Percentiles rank a stretch among this genome's conserved stretches.
Conservation (phyloP, 768 basidiomycete species). For the Lactarius deliciosus region DNA sequence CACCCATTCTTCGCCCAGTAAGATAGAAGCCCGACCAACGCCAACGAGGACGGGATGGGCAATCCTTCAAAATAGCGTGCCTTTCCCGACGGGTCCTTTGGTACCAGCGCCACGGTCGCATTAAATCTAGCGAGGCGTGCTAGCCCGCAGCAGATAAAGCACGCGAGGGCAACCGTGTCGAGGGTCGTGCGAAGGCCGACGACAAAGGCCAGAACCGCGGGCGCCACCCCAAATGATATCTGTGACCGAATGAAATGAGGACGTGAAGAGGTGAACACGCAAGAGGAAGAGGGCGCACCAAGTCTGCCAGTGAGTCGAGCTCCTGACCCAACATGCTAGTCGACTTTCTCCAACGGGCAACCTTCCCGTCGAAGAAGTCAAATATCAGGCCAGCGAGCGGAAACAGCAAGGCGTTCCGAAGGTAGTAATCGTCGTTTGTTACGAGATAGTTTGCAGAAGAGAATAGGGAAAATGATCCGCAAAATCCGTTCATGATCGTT, state of each 20-base stretch:
- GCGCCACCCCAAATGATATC: slow-evolving; percentile 98
- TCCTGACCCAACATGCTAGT: slow-evolving; percentile 97
- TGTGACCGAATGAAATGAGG: slow-evolving; percentile 35
- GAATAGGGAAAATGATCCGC: slow-evolving; percentile 94
- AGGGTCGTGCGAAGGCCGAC: slow-evolving; percentile 89
- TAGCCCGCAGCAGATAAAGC: slow-evolving; percentile 94
- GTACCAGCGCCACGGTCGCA: slow-evolving; percentile 92
- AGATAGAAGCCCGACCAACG: slow-evolving; percentile 72
- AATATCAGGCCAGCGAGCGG: slow-evolving; percentile 96
- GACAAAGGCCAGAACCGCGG: slow-evolving; percentile 87
- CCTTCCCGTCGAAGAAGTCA: slow-evolving; percentile 97
- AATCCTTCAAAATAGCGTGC: slow-evolving; percentile 96
- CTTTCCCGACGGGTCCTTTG: slow-evolving; percentile 85
- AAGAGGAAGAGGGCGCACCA: slow-evolving; percentile 52
- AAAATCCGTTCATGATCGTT: slow-evolving; percentile 98
- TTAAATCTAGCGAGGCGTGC: slow-evolving; percentile 98
- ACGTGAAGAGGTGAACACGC: slow-evolving; percentile 17
- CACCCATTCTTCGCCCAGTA: slow-evolving; percentile 84
- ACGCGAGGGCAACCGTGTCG: slow-evolving; percentile 82
- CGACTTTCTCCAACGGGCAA: slow-evolving; percentile 95
- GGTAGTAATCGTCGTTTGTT: slow-evolving; percentile 72
- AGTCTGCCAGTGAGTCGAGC: slow-evolving; percentile 93
- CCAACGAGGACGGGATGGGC: slow-evolving; percentile 90
- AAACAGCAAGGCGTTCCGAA: slow-evolving; percentile 84
- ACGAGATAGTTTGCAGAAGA: slow-evolving; percentile 87